Base-by-base conservation (phyloP, 2,329 filamentous ascomycete species). In the Talaromyces sp. region DNA sequence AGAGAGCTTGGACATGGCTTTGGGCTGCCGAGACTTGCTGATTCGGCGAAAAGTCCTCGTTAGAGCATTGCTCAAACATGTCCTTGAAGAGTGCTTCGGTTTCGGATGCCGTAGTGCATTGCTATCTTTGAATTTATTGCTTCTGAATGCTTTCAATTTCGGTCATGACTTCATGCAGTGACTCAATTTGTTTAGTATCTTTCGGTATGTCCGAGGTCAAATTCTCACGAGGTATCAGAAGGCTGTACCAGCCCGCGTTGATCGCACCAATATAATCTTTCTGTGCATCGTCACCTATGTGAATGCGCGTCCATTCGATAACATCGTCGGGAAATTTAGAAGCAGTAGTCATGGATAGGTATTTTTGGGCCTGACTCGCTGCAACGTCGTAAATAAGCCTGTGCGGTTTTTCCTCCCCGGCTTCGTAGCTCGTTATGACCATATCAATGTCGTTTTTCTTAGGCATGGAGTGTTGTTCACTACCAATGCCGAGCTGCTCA, bases 361-460 rank as follows among this genome's bases (percentile, higher is more conserved):
- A 46, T 29, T 64, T 58, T 13, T 55, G 61, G 17, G 74, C 75
- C 50, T 74, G 70, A 9, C 69, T 65, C 58, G 65, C 64, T 2
- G 77, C 75, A 46, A 74, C 66, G 35, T 77, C 68, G 62, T 77
- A 80, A 31, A 80, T 77, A 31, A 68, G 56, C 5, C 64, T 67
- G 62, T 71, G 64, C 3, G 78, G 78, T 58, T 80, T 80, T 65
- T 78, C 77, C n/a, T 71, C 67, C 7, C 73, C 77, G 3, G 76
- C 77, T 56, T 79, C 76, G 63, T 79, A 80, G 64, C 78, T 80
- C 10, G 77, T 80, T 27, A 79, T 71, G 0, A 80, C 66, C 54
- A 80, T 70, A 58, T 80, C 75, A 43, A 80, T 59, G 67, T 80
- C 77, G 32, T 70, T 66, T 58, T 35, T 14, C 41, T 13, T 27